Conservation (phyloP, 495 filamentous ascomycete genomes). For the Aspergillus indologenus region DNA sequence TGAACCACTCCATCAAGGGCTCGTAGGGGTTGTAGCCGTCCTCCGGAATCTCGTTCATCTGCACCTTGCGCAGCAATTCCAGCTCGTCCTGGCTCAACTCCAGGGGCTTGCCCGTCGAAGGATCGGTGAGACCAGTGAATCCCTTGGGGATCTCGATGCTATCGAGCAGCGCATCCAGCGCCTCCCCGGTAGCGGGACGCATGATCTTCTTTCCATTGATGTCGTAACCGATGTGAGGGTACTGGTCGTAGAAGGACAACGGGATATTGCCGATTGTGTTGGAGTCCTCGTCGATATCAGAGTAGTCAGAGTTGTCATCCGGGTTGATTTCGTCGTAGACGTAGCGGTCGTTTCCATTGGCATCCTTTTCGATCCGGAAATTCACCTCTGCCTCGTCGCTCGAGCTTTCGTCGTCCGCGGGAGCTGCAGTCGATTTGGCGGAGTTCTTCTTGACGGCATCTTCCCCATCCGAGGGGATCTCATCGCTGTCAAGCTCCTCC, state of each 20-base stretch:
- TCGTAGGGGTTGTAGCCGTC: constrained; percentile 92
- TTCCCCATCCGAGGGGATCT: constrained; percentile 49
- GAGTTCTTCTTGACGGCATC: constrained; percentile 22
- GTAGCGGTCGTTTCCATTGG: constrained; percentile 71
- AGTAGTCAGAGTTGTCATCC: constrained; percentile 92
- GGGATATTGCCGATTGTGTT: constrained; percentile 98
- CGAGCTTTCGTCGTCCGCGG: constrained; percentile 20
- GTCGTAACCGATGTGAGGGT: constrained; percentile 97
- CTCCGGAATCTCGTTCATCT: constrained; percentile 82
- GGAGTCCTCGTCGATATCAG: constrained; percentile 69
- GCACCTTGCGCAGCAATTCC: constrained; percentile 81
- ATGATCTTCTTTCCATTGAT: constrained; percentile 98
- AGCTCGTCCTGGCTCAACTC: constrained; percentile 85
- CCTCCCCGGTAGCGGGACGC: constrained; percentile 90
- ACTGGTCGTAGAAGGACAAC: constrained; percentile 90
- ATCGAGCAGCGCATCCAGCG: constrained; percentile 88
- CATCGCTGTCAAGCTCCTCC: constrained; percentile 49
- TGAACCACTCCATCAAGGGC: constrained; percentile 90
- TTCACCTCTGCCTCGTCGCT: constrained; percentile 36
- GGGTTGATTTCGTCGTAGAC: constrained; percentile 89
- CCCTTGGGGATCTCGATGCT: constrained; percentile 98
- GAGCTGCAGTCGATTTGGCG: constrained; percentile 16
- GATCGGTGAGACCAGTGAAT: constrained; percentile 94
- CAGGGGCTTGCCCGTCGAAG: constrained; percentile 85
- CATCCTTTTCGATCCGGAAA: constrained; percentile 56